These are phyloP conservation scores for Ascomycota sp. DNA, from an alignment of 2,329 filamentous ascomycete genomes.

Conservation along the genomic window DNA sequence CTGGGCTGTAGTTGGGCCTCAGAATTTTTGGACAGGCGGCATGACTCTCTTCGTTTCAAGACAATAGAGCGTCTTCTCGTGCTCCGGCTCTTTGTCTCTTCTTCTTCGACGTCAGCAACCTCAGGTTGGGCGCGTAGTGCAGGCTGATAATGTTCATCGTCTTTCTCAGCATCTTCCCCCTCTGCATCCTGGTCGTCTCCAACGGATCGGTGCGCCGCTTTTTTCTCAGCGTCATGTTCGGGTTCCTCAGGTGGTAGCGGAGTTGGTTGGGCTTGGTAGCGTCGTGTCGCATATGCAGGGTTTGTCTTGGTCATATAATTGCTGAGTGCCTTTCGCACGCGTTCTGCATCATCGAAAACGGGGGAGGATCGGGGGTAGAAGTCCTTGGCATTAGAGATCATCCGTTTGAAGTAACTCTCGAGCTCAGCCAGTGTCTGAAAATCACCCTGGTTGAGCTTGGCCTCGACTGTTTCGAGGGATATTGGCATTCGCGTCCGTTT, in stretches of 20 bases:
- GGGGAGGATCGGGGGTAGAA: slow-evolving; percentile 56
- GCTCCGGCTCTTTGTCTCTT: slow-evolving; percentile 7
- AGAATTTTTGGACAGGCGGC: slow-evolving; percentile 14
- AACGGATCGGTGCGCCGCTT: no score
- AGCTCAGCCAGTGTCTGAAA: slow-evolving; percentile 54
- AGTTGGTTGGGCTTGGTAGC: slow-evolving; percentile 52
- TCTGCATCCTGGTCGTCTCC: slow-evolving; percentile 7
- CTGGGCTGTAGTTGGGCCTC: slow-evolving; percentile 11
- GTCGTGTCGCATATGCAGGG: slow-evolving; percentile 51
- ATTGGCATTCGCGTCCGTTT: slow-evolving; percentile 57
- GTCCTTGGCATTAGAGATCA: slow-evolving; percentile 74
- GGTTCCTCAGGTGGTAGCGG: slow-evolving; percentile 32
- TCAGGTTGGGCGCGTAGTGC: slow-evolving; percentile 1
- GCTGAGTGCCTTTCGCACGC: slow-evolving; percentile 66
- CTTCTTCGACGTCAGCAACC: slow-evolving; percentile 9
- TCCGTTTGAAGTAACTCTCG: slow-evolving; percentile 71
- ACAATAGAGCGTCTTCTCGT: slow-evolving; percentile 18
- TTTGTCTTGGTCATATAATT: slow-evolving; percentile 79
- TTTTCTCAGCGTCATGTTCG: background rate
- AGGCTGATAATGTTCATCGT: slow-evolving; percentile 8
- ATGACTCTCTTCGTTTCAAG: slow-evolving; percentile 16
- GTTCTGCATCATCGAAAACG: slow-evolving; percentile 67
- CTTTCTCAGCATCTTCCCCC: slow-evolving; percentile 11
- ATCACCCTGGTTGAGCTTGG: slow-evolving; percentile 45
- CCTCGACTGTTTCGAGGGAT: slow-evolving; percentile 56